Conservation (phyloP, 495 filamentous ascomycete genomes). For the Stereocaulon alpinum region DNA sequence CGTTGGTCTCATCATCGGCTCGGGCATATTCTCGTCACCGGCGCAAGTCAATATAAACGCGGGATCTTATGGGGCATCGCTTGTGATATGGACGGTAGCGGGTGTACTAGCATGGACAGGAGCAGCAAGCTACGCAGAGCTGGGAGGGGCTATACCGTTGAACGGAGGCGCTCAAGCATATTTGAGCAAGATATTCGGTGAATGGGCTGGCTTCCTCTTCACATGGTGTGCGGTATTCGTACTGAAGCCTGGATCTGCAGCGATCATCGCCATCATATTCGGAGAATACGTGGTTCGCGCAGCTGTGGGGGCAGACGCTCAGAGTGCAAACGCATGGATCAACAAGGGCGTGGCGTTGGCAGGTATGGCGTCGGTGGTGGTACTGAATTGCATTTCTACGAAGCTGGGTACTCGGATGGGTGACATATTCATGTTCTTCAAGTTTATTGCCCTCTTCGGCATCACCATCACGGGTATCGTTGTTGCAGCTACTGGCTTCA, state of each 20-base stretch:
- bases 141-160: slow-evolving; percentile 89
- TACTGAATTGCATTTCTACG: slow-evolving; percentile 84
- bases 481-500: slow-evolving; percentile 76
- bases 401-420: slow-evolving; percentile 73
- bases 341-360: slow-evolving; percentile 79
- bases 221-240: slow-evolving; percentile 94
- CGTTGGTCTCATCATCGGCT: slow-evolving; percentile 91
- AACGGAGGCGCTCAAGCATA: slow-evolving; percentile 94
- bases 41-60: slow-evolving; percentile 88
- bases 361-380: slow-evolving; percentile 64
- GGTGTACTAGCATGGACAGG: slow-evolving; percentile 93
- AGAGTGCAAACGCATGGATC: slow-evolving; percentile 69
- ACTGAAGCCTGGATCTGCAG: slow-evolving; percentile 82
- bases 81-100: slow-evolving; percentile 85
- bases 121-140: slow-evolving; percentile 88
- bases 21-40: slow-evolving; percentile 91
- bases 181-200: slow-evolving; percentile 89
- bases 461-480: slow-evolving; percentile 84
- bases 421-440: slow-evolving; percentile 91
- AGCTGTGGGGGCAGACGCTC: slow-evolving; percentile 67
- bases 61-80: slow-evolving; percentile 81
- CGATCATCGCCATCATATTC: slow-evolving; percentile 95
- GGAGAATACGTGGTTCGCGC: slow-evolving; percentile 91
- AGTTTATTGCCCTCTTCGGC: slow-evolving; percentile 79
- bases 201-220: slow-evolving; percentile 83